A percentile compares a stretch with the other conserved stretches of the same genome.
Conservation (phyloP, 768 basidiomycete genomes). For the Lactifluus rugatus region DNA sequence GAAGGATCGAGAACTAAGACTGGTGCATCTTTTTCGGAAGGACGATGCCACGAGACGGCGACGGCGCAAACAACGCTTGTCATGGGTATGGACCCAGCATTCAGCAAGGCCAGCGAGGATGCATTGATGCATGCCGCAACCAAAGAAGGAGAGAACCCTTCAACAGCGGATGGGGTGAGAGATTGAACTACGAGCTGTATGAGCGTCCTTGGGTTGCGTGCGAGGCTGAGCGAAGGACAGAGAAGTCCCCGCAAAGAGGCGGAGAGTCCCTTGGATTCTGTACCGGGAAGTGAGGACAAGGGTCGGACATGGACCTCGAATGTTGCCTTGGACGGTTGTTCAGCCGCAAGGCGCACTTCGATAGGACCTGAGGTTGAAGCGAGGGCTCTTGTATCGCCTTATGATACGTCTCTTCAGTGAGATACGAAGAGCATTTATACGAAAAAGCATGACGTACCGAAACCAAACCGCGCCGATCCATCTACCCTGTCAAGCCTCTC, state of each 20-base stretch:
- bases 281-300: conserved; percentile 56
- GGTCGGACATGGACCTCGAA: conserved; percentile 70
- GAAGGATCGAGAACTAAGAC: conserved; percentile 44
- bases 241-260: conserved; percentile 47
- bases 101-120: conserved; percentile 55
- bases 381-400: conserved; percentile 38
- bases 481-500: conserved; percentile 63
- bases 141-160: conserved; percentile 23
- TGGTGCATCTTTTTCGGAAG: conserved; percentile 19
- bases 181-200: conserved; percentile 72
- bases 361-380: conserved; percentile 77
- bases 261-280: conserved; percentile 53
- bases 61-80: conserved; percentile 65
- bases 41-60: conserved; percentile 36
- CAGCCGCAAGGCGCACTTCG: conserved; percentile 57
- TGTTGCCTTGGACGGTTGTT: conserved; percentile 62
- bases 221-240: conserved; percentile 53
- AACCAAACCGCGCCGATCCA: conserved; percentile 64
- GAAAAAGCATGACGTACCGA: conserved; percentile 33
- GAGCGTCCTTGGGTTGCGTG: conserved; percentile 58
- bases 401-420: background rate
- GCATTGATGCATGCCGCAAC: conserved; percentile 65
- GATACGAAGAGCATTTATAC: conserved; percentile 4
- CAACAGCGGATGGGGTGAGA: conserved; percentile 27
- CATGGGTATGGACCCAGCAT: conserved; percentile 65